phyloP scores from a whole-genome alignment of 2,329 filamentous ascomycete species.

The Ophidiomyces ophidiicola region DNA sequence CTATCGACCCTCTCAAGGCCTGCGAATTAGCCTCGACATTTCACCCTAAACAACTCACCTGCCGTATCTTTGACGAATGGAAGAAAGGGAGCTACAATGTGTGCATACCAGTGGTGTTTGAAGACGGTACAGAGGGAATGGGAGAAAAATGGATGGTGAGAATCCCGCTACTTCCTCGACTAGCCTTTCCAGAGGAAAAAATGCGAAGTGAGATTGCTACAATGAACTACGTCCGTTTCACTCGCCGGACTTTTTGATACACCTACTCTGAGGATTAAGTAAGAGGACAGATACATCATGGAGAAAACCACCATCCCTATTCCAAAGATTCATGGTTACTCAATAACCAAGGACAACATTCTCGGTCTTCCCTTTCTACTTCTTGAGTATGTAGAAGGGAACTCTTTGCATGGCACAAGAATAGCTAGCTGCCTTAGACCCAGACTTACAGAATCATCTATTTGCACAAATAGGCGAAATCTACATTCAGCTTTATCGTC shows the following conservation, averaged over 20 bases:
- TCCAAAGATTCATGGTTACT: constrained; percentile 11
- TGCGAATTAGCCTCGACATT: constrained; percentile 6
- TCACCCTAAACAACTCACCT: not conserved
- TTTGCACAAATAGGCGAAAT: constrained; percentile 6
- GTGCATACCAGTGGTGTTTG: constrained; percentile 6
- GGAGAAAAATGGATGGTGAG: not conserved
- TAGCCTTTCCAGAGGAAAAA: too few relatives aligned
- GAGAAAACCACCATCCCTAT: constrained; percentile 16
- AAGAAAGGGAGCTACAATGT: constrained; percentile 7
- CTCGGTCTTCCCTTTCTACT: constrained; percentile 8
- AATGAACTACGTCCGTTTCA: too few relatives aligned
- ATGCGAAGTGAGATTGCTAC: too few relatives aligned
- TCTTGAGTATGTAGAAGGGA: constrained; percentile 7
- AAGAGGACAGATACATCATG: constrained; percentile 11
- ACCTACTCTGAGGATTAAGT: too few relatives aligned
- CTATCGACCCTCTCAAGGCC: constrained; percentile 2
- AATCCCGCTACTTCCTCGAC: not conserved
- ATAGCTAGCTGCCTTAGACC: not conserved
- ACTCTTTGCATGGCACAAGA: constrained; percentile 1
- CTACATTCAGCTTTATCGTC: constrained; percentile 9
- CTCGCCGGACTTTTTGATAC: too few relatives aligned
- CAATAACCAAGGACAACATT: constrained; percentile 9
- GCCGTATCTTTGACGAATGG: constrained; percentile 1
- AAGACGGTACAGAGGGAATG: not conserved
- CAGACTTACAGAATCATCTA: not conserved